Evolutionary conservation across 805 yeast species (phyloP), one percentile per base, ranked within the genome.

Genomic region (Debaryomyces prosopidis): DNA sequence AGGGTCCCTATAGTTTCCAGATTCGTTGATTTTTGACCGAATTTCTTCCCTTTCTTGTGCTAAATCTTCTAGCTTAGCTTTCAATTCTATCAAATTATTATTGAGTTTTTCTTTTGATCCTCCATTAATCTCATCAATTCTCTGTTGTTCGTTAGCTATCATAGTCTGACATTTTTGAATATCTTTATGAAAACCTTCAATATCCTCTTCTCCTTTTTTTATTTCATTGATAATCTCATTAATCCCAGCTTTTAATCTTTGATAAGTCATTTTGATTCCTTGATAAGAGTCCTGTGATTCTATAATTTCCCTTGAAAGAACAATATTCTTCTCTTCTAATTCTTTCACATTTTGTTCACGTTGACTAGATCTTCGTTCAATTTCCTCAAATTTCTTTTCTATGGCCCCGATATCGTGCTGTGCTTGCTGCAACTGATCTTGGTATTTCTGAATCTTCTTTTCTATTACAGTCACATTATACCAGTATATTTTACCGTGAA

Each of bases 401-500:
- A 50, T 31, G 3, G 48, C 49, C 9, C 42, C 40, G 12, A 63
- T 49, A 36, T 59, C 59, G 4, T 47, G 39, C 19, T 60, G 49
- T 17, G 46, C 11, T 46, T 62, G 59, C 16, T 63, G 36, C 5
- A 54, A 35, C 40, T 43, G 50, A 7, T 39, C 41, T 10, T 39
- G 27, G 35, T 49, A 51, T 26, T 48, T 53, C 7, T 44, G 41
- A 11, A 68, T 53, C 46, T 62, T 58, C 7, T 52, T 49, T 38
- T 65, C 68, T 26, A 68, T 50, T 9, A 58, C 57, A 5, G 52
- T 55, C 3, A 69, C 76, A 50, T 71, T 72, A 44, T 54, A 72
- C 77, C 76, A 71, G 46, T 60, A 66, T 3, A 71, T 66, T 44
- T 72, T 72, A 8, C 75, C 77, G 43, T 68, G 61, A n/a, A 71